Evolutionary conservation across 2,329 filamentous ascomycete genomes (phyloP).

Genomic region (Drechslerella coelobrocha): DNA sequence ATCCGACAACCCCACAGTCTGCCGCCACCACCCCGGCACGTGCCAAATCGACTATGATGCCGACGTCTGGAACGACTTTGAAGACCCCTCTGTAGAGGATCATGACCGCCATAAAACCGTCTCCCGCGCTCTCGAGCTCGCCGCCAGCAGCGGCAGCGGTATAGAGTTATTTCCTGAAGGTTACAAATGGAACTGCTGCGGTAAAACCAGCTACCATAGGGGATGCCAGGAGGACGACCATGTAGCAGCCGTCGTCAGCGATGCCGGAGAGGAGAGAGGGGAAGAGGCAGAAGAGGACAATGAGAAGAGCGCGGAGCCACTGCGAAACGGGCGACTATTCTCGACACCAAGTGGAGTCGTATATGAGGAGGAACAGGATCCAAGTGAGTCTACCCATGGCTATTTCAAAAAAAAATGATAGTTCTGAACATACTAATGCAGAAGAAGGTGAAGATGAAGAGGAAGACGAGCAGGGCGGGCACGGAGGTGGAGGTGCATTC

Average conservation of each 20-base stretch:
- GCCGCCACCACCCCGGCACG: conserved; percentile 11
- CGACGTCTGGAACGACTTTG: conserved; percentile 16
- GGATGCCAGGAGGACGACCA: conserved; percentile 14
- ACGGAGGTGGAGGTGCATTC: no score
- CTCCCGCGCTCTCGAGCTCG: not conserved
- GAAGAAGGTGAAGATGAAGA: no score
- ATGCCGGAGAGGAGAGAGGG: not conserved
- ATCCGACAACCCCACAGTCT: not conserved
- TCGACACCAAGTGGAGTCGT: no score
- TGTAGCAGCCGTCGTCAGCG: not conserved
- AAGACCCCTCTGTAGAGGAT: no score
- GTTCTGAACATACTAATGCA: no score
- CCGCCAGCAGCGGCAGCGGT: not conserved
- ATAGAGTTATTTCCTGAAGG: conserved; percentile 12
- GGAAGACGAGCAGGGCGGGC: no score
- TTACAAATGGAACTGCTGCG: conserved; percentile 20
- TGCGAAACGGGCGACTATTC: no score
- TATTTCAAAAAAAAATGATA: no score
- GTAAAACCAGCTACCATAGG: conserved; percentile 5
- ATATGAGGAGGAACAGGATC: no score
- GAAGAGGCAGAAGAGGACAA: not conserved
- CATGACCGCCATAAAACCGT: not conserved
- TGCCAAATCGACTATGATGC: conserved; percentile 14
- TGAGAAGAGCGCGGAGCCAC: no score
- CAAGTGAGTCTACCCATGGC: no score